Evolutionary conservation across 2,329 filamentous ascomycete genomes (phyloP).

Genomic region (Fusarium compactum): DNA sequence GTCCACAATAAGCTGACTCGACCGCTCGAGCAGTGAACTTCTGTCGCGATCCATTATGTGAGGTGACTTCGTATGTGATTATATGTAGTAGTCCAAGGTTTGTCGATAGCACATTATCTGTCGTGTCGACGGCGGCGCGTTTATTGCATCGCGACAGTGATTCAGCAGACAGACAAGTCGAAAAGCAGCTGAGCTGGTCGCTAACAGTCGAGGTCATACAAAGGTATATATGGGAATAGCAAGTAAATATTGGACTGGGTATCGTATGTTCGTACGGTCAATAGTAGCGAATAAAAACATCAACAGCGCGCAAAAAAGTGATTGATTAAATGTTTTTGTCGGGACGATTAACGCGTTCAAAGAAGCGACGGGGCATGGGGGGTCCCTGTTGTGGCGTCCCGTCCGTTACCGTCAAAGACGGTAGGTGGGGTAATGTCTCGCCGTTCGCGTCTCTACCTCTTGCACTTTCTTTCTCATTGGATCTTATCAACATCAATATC

Average conservation of each 20-base stretch:
- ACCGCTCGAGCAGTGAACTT: slow-evolving; percentile 39
- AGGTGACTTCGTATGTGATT: slow-evolving; percentile 7
- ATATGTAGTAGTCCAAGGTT: slow-evolving; percentile 20
- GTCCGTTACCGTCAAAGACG: slow-evolving; percentile 21
- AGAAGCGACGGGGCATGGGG: slow-evolving; percentile 22
- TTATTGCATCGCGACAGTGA: slow-evolving; percentile 42
- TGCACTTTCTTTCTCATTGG: background rate
- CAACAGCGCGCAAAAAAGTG: slow-evolving; percentile 34
- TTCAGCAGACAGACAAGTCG: slow-evolving; percentile 4
- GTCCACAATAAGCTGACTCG: slow-evolving; percentile 53
- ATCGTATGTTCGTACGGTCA: slow-evolving; percentile 22
- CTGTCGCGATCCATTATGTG: slow-evolving; percentile 45
- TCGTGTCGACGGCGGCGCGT: slow-evolving; percentile 23
- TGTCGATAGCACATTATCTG: slow-evolving; percentile 39
- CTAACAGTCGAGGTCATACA: slow-evolving; percentile 2
- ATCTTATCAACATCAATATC: background rate
- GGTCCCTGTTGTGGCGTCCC: slow-evolving; percentile 13
- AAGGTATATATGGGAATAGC: slow-evolving; percentile 2
- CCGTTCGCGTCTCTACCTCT: background rate
- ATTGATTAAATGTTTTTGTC: slow-evolving; percentile 41
- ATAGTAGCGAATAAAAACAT: slow-evolving; percentile 31
- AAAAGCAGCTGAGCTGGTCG: background rate
- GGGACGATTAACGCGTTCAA: slow-evolving; percentile 33
- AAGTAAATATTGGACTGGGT: slow-evolving; percentile 9
- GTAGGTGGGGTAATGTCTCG: slow-evolving; percentile 13